These are phyloP conservation scores for Jimgerdemannia lactiflua DNA, from an alignment of 192 early-diverging fungal genomes.

Conservation along the genomic window DNA sequence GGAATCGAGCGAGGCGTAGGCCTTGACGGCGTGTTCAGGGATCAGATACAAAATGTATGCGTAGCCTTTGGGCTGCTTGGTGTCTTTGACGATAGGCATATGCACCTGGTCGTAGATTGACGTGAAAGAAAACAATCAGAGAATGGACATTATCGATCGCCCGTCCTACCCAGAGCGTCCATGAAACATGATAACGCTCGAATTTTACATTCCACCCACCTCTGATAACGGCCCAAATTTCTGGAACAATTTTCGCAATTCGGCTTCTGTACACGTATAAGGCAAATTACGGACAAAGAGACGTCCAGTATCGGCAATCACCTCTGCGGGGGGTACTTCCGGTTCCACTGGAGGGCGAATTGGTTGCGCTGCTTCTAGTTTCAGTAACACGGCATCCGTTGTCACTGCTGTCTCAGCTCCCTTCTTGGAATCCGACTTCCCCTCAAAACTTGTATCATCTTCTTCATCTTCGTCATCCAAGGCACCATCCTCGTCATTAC, in stretches of 20 bases:
- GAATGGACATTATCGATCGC: conserved; percentile 1
- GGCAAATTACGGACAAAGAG: conserved; percentile 93
- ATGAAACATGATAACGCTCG: background rate
- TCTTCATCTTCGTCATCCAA: conserved; percentile 21
- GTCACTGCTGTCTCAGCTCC: conserved; percentile 1
- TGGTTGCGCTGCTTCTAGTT: conserved; percentile 7
- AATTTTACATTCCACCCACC: conserved; percentile 25
- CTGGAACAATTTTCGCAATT: conserved; percentile 78
- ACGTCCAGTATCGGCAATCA: conserved; percentile 93
- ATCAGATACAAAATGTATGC: conserved; percentile 87
- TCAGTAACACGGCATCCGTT: conserved; percentile 1
- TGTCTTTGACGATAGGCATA: conserved; percentile 90
- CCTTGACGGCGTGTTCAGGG: conserved; percentile 93
- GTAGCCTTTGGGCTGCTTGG: conserved; percentile 92
- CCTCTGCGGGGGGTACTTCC: conserved; percentile 45
- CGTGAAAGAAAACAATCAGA: background rate
- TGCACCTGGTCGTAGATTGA: conserved; percentile 54
- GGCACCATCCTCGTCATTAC: conserved; percentile 16
- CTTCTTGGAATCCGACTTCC: conserved; percentile 10
- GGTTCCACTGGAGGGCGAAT: conserved; percentile 39
- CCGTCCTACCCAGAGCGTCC: background rate
- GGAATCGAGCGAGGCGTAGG: conserved; percentile 78
- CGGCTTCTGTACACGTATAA: conserved; percentile 86
- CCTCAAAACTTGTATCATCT: conserved; percentile 21
- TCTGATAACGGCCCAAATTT: conserved; percentile 91